These are phyloP conservation scores for Adenanthera pavonina DNA, from an alignment of 306 rosid genomes.

Conservation along the genomic window DNA sequence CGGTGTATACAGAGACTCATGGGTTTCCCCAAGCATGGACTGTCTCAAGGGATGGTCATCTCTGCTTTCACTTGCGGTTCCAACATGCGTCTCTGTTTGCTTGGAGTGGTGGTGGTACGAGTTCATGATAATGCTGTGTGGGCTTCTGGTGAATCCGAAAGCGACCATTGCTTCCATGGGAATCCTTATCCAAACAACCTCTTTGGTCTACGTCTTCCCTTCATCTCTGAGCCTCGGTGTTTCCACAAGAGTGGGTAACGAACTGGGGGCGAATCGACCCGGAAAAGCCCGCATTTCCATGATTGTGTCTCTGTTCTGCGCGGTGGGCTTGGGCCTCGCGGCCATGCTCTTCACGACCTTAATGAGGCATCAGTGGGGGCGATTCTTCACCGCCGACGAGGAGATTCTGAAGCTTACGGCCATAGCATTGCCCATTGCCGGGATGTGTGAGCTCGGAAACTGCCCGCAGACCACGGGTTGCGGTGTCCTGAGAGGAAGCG, in stretches of 20 bases:
- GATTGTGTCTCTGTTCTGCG: conserved; percentile 72
- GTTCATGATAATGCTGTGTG: conserved; percentile 90
- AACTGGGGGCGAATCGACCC: conserved; percentile 84
- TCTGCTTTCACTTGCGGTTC: conserved; percentile 74
- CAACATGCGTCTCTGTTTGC: conserved; percentile 91
- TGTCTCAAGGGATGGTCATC: conserved; percentile 84
- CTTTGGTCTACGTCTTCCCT: conserved; percentile 91
- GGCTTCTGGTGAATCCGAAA: conserved; percentile 75
- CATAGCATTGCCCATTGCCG: conserved; percentile 79
- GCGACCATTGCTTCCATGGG: conserved; percentile 97
- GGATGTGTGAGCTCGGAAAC: conserved; percentile 95
- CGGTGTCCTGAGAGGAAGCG: conserved; percentile 88
- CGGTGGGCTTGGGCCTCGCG: conserved; percentile 61
- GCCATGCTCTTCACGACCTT: conserved; percentile 78
- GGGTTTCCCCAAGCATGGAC: conserved; percentile 79
- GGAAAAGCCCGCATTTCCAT: conserved; percentile 74
- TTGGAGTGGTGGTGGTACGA: conserved; percentile 99
- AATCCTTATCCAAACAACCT: conserved; percentile 85
- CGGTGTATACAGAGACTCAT: conserved; percentile 65
- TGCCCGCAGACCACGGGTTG: conserved; percentile 97
- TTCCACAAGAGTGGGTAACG: conserved; percentile 82
- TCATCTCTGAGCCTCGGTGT: conserved; percentile 88
- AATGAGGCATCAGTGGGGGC: conserved; percentile 85
- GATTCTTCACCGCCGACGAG: conserved; percentile 69
- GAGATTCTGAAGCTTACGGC: conserved; percentile 76